Conservation (phyloP, 495 filamentous ascomycete genomes). For the Trichoderma erinaceum region DNA sequence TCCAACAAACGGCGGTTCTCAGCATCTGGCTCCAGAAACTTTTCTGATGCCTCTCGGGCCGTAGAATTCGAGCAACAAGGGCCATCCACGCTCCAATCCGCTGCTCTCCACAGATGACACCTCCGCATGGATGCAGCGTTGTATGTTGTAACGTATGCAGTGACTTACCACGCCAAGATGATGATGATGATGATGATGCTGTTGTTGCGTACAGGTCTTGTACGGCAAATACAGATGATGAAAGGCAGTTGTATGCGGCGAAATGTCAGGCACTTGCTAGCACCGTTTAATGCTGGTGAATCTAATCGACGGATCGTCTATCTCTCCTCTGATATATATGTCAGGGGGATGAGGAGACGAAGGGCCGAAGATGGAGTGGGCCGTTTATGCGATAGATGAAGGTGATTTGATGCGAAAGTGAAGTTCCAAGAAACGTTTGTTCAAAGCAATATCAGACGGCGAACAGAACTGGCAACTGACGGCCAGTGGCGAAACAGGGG, state of each 20-base stretch:
- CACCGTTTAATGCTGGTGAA: conserved; percentile 2
- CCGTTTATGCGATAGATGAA: not conserved
- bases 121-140: conserved; percentile 5
- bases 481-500: not conserved
- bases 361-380: conserved; percentile 10
- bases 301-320: not conserved
- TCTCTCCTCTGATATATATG: not conserved
- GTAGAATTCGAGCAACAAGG: not conserved
- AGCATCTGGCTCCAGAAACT: not conserved
- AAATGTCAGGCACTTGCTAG: not conserved
- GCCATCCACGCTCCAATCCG: not conserved
- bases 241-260: no score
- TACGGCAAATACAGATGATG: not conserved
- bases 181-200: not conserved
- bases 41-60: conserved; percentile 4
- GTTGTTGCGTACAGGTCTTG: not conserved
- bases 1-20: not conserved
- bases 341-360: not conserved
- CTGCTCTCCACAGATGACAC: conserved; percentile 10
- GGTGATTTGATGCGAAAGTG: conserved; percentile 1
- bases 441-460: not conserved
- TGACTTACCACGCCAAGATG: conserved; percentile 2
- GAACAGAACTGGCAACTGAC: not conserved
- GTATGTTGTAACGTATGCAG: not conserved
- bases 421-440: not conserved